Evolutionary conservation across 2,329 filamentous ascomycete genomes (phyloP), one percentile per base, ranked within the genome.

Genomic region (Cordyceps militaris): DNA sequence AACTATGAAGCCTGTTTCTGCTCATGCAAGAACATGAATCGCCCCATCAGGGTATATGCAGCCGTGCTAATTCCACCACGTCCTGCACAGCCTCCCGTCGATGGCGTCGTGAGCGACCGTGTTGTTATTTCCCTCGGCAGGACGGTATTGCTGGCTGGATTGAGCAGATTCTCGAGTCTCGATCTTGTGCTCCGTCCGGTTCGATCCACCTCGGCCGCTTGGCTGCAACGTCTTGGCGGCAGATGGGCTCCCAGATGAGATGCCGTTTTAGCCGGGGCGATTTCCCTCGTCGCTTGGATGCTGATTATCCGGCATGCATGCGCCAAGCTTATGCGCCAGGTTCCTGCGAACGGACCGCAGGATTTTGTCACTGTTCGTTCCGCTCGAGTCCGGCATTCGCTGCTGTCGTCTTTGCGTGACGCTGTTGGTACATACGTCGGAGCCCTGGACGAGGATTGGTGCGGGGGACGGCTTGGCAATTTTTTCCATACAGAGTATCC

Each of bases 41-140:
- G 48, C 48, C 32, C 14, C 21, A 51, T 51, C 48, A 40, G 4
- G 48, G 48, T 51, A n/a, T 26, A 51, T 51, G 48, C 48, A 51
- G 48, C 16, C 14, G 34, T 38, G 16, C 32, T 51, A 38, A 51
- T 38, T 30, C 32, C 21, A 5, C 19, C 8, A 36, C 8, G 28
- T 10, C 10, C 16, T 49, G 30, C 47, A 19, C 48, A 38, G 48
- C 48, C 47, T 36, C 30, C 7, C 14, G 14, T 9, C 14, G n/a
- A n/a, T n/a, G n/a, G n/a, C n/a, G n/a, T n/a, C n/a, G n/a, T n/a
- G n/a, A n/a, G n/a, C n/a, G n/a, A n/a, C n/a, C 34, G n/a, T 38
- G 34, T 28, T 11, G 8, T 14, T 24, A 28, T 9, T n/a, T 9
- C 26, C 44, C 13, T 13, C 19, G 3, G 8, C 8, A 16, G 21